Conservation (phyloP, 208 protist genomes). For the Acanthamoeba sp. region DNA sequence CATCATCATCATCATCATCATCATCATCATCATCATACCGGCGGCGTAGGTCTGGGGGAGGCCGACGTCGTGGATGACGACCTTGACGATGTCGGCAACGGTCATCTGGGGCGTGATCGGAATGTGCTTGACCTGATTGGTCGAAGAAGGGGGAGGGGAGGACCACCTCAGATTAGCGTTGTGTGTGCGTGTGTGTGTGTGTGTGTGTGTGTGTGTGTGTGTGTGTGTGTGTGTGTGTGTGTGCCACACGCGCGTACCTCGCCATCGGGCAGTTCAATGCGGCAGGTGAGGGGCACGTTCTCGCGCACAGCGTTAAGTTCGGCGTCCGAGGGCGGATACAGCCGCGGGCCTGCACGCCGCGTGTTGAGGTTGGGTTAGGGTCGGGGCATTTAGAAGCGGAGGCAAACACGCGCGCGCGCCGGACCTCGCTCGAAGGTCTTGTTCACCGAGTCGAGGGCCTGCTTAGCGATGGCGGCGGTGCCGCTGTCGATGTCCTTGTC, state of each 20-base stretch:
- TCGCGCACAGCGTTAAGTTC: not conserved
- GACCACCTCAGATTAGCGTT: no score
- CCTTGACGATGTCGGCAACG: not conserved
- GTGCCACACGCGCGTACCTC: no score
- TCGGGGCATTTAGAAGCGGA: no score
- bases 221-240: no score
- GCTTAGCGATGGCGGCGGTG: not conserved
- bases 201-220: no score
- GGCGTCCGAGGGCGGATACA: not conserved
- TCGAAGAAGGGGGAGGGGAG: no score
- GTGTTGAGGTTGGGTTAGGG: not conserved
- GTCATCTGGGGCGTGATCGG: not conserved
- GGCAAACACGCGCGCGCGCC: no score
- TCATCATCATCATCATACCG: not conserved
- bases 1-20: no score
- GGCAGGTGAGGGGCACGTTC: not conserved
- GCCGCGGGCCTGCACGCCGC: not conserved
- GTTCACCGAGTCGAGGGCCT: not conserved
- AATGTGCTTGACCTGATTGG: conserved; percentile 9
- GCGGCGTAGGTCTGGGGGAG: not conserved
- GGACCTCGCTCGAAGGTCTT: not conserved
- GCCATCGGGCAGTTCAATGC: not conserved
- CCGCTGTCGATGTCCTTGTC: not conserved
- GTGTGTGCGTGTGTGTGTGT: no score
- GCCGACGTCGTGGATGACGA: not conserved